Evolutionary conservation across 23 red algal genomes (phyloP).

Genomic region (Gracilaria caudata): DNA sequence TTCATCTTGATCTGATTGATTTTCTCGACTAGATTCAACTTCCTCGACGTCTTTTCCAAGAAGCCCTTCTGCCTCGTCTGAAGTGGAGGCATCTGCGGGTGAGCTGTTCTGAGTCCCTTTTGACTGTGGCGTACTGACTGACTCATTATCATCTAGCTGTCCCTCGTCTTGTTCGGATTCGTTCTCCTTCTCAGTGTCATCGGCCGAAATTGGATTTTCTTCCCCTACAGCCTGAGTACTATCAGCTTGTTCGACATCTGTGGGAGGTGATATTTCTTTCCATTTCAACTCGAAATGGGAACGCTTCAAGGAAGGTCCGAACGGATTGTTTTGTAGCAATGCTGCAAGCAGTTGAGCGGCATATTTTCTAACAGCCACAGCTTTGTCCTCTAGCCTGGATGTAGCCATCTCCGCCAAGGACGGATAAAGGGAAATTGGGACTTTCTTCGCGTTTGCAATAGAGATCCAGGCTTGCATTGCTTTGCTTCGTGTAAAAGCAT

Average conservation of each 20-base stretch:
- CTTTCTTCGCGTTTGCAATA: slow-evolving; percentile 36
- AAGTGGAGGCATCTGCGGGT: background rate
- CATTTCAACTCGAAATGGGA: slow-evolving; percentile 41
- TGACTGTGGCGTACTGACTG: background rate
- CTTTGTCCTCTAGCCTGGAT: slow-evolving; percentile 70
- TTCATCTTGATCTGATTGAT: slow-evolving; percentile 1
- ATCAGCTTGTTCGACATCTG: background rate
- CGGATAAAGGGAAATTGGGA: slow-evolving; percentile 64
- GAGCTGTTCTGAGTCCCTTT: background rate
- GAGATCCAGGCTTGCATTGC: slow-evolving; percentile 78
- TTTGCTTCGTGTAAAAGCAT: slow-evolving; percentile 82
- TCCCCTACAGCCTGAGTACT: background rate
- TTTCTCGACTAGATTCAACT: background rate
- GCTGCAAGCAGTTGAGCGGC: slow-evolving; percentile 60
- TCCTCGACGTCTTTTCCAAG: slow-evolving; percentile 2
- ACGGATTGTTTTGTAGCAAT: slow-evolving; percentile 76
- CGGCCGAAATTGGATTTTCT: background rate
- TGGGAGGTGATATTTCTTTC: background rate
- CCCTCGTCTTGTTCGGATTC: background rate
- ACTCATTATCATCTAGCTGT: background rate
- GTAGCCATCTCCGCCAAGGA: slow-evolving; percentile 55
- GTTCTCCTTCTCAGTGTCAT: background rate
- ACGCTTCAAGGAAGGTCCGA: slow-evolving; percentile 52
- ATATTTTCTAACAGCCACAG: slow-evolving; percentile 73
- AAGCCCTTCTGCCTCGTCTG: background rate